Evolutionary conservation across 345 rosid species (phyloP), one percentile per base, ranked within the genome.

Genomic region (Atalantia buxifolia): DNA sequence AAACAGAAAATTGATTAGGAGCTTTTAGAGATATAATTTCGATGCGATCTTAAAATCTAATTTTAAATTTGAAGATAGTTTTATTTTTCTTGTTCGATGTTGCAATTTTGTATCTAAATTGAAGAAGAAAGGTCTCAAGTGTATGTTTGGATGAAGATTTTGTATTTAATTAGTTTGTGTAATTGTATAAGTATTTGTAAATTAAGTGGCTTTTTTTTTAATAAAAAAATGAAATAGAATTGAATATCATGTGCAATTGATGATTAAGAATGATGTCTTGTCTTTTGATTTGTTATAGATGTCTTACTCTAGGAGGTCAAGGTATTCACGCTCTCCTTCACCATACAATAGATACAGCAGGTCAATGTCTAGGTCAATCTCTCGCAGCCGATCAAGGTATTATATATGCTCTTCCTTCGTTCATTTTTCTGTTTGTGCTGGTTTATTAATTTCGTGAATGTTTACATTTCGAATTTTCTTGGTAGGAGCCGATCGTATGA

Each of bases 271-370:
- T 6, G 27, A 6, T 67, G 2, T n/a, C 8, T 61, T 80, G 22
- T 2, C 25, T 4, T 60, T 4, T 62, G 4, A 35, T 60, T 33
- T 24, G 1, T 22, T 62, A 30, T 76, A 95, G 98, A 95, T 95
- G 98, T 90, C 97, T 2, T 90, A 89, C 86, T 87, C 97, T 3
- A 87, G 35, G 80, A 88, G 98, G 78, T 91, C 91, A 53, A 88
- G 90, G 76, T 90, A 93, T 76, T 90, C 94, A 7, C 85, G 30
- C 0, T 90, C 94, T 36, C 87, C 92, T 45, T 90, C 97, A 2
- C 91, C 94, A 14, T 76, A 75, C 83, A 75, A 64, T 86, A 72
- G 87, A 25, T 79, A 86, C 72, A 42, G 90, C 65, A 81, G 93
- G 81, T 88, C 89, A 19, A 40, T 82, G 48, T 88, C 95, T 33